Base-by-base conservation (phyloP, 345 rosid species). In the Raphanus sativus region DNA sequence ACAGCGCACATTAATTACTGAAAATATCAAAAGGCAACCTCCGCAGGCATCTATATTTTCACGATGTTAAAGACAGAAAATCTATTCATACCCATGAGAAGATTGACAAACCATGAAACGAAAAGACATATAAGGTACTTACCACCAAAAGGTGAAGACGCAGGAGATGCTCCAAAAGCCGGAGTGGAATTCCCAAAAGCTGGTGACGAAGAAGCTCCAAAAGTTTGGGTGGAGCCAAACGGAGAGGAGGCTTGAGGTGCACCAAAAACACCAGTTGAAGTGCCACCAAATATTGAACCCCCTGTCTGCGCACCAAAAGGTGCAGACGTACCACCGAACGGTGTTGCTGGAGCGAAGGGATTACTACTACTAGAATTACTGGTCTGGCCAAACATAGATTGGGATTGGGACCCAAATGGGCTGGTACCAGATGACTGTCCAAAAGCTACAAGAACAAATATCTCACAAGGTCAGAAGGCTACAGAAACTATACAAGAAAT, bases 221-320 rank as follows among this genome's bases (percentile, higher is more conserved):
- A 95, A 62, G 91, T 73, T 50, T 93, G 52, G 5, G 86, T 79
- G 28, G 98, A 84, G 10, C 89, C 77, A 58, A 92, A 90, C 15
- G 91, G 90, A 32, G 97, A 83, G 63, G 97, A 88, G 15, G 90
- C 40, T 74, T 82, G 97, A 21, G 97, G 60, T 32, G 90, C 81
- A 67, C 96, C 96, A 85, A 93, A 93, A 80, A 89, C 90, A 36
- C 98, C 97, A 10, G 98, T 93, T 61, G 98, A 89, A 76, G 94
- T 91, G 42, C 94, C 89, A 67, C 98, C 99, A 70, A 95, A 91
- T 3, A 89, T 66, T 54, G 99, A 87, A 77, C 86, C 79, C 66
- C 92, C 96, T 2, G 98, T 84, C 81, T 93, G 98, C 17, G 94
- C 80, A 50, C 83, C 97, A 79, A 93, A 95, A 59, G 96, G 93